phyloP scores from a whole-genome alignment of 2,329 filamentous ascomycete genomes.

The Exophiala xenobiotica region DNA sequence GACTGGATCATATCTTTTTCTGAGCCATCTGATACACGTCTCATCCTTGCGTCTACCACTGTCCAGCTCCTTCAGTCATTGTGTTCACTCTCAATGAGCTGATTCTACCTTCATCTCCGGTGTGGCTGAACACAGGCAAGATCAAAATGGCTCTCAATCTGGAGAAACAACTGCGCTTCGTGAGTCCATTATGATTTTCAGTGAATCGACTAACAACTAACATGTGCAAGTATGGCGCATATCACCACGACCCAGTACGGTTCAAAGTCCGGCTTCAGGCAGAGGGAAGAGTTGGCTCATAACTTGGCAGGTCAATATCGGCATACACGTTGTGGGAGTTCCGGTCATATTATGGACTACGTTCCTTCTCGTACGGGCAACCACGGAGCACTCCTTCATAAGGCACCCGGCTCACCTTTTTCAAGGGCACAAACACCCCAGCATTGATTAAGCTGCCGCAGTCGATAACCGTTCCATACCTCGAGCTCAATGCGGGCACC shows the following conservation, averaged over 20 bases:
- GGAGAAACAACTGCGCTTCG: slow-evolving; percentile 66
- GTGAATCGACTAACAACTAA: slow-evolving; percentile 26
- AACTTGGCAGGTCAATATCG: slow-evolving; percentile 57
- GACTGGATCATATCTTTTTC: background rate
- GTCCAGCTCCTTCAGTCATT: too few species aligned
- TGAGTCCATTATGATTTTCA: slow-evolving; percentile 41
- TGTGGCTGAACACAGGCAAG: slow-evolving; percentile 2
- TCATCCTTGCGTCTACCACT: background rate
- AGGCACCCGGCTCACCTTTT: slow-evolving; percentile 6
- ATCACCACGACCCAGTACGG: slow-evolving; percentile 64
- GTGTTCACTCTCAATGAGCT: slow-evolving; percentile 14
- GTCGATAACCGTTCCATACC: slow-evolving; percentile 54
- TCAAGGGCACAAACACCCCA: slow-evolving; percentile 57
- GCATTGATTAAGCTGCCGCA: slow-evolving; percentile 55
- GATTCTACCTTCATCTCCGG: background rate
- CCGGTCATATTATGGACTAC: slow-evolving; percentile 60
- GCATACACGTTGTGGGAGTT: slow-evolving; percentile 64
- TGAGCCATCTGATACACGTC: background rate
- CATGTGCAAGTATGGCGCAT: slow-evolving; percentile 59
- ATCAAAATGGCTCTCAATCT: slow-evolving; percentile 50
- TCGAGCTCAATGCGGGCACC: slow-evolving; percentile 61
- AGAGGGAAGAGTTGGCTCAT: slow-evolving; percentile 1
- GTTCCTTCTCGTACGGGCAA: slow-evolving; percentile 56
- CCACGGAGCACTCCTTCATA: background rate
- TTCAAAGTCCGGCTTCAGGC: background rate